These are phyloP conservation scores for Angophora floribunda DNA, from an alignment of 345 rosid species.

Conservation along the genomic window DNA sequence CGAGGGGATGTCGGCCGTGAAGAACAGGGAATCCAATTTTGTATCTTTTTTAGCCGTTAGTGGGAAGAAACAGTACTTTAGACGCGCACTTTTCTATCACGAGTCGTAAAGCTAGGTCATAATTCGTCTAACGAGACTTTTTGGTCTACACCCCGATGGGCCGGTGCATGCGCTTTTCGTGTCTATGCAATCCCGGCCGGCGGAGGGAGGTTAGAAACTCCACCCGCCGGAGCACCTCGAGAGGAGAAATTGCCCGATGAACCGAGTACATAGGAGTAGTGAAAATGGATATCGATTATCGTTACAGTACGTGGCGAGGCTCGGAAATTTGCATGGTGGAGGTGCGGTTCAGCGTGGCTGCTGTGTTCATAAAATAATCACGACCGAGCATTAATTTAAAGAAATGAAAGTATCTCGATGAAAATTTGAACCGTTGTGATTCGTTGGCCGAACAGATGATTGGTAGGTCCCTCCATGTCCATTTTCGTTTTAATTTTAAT, in stretches of 20 bases:
- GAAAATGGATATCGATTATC: background rate
- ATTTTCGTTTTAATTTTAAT: background rate
- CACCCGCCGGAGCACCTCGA: rapidly evolving
- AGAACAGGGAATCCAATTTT: background rate
- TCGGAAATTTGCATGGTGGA: rapidly evolving
- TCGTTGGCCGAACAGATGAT: background rate
- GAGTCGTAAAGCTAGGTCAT: background rate
- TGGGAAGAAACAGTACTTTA: background rate
- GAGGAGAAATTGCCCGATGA: background rate
- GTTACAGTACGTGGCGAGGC: rapidly evolving
- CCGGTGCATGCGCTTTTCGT: background rate
- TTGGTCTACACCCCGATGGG: background rate
- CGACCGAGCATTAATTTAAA: background rate
- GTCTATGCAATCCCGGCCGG: background rate
- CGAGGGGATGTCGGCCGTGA: background rate
- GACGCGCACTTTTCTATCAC: background rate
- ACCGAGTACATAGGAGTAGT: rapidly evolving
- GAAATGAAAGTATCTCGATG: background rate
- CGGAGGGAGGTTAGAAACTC: background rate
- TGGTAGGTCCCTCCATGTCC: background rate
- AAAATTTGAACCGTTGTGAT: background rate
- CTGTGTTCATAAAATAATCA: background rate
- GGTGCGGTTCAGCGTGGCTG: rapidly evolving
- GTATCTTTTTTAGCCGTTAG: background rate
- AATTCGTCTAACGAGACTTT: background rate